Evolutionary conservation across 2,329 filamentous ascomycete species (phyloP).

Genomic region (Herpotrichia juniperi): DNA sequence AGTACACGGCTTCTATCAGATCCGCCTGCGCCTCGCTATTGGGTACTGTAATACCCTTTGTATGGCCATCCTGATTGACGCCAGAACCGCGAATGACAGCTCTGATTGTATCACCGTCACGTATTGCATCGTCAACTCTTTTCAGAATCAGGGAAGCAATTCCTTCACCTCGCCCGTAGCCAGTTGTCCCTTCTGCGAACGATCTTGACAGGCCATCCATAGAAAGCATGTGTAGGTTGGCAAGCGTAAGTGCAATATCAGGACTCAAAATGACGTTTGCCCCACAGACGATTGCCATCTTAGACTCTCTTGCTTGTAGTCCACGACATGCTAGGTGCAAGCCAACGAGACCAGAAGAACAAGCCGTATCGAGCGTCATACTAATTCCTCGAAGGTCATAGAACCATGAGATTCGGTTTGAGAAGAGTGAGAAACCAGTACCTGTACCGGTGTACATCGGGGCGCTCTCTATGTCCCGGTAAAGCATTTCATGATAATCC

Average conservation of each 20-base stretch:
- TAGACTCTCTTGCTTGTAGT: background rate
- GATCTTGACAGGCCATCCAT: too few relatives aligned
- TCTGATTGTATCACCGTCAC: conserved; percentile 26
- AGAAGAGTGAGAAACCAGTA: background rate
- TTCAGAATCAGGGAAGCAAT: background rate
- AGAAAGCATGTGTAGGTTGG: too few relatives aligned
- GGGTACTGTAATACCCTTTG: conserved; percentile 14
- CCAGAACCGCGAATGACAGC: conserved; percentile 31
- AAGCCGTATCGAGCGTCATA: conserved; percentile 6
- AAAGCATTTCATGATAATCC: conserved; percentile 3
- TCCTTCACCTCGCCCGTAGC: background rate
- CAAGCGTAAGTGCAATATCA: background rate
- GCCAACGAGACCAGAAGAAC: conserved; percentile 6
- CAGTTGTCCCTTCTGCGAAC: too few relatives aligned
- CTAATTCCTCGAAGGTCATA: conserved; percentile 5
- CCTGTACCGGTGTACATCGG: background rate
- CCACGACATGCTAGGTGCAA: conserved; percentile 9
- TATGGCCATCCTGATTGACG: conserved; percentile 36
- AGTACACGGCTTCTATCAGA: conserved; percentile 28
- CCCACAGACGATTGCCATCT: background rate
- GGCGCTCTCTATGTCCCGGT: background rate
- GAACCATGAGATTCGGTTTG: conserved; percentile 2
- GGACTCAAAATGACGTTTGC: background rate
- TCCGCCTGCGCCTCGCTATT: conserved; percentile 5
- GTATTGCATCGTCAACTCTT: background rate